A percentile compares a stretch with the other conserved stretches of the same genome.
These are phyloP conservation scores for Deinandra increscens DNA, from an alignment of 129 eudicot genomes.

Conservation along the genomic window DNA sequence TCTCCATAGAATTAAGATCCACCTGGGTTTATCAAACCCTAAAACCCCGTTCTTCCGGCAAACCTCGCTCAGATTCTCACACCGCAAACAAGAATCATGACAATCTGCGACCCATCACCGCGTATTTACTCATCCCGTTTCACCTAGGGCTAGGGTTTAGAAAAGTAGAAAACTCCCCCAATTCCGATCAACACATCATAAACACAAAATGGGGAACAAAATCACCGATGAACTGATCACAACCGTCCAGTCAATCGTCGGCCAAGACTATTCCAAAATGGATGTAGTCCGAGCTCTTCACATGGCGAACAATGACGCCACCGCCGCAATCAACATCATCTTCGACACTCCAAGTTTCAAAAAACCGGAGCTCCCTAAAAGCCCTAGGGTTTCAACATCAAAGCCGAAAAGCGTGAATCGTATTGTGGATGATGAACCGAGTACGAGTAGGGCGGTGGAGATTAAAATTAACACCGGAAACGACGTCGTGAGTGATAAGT, in stretches of 20 bases:
- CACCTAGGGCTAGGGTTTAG: slow-evolving; percentile 41
- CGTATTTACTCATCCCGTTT: not conserved
- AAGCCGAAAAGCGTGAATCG: slow-evolving; percentile 11
- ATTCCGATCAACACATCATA: not conserved
- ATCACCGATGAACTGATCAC: slow-evolving; percentile 59
- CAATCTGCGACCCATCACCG: slow-evolving; percentile 3
- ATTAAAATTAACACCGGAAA: not conserved
- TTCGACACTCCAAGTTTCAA: slow-evolving; percentile 73
- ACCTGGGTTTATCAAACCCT: slow-evolving; percentile 26
- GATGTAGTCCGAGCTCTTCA: slow-evolving; percentile 95
- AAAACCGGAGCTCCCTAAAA: slow-evolving; percentile 42
- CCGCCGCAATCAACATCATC: slow-evolving; percentile 87
- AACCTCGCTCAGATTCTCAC: not conserved
- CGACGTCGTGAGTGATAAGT: slow-evolving; percentile 39
- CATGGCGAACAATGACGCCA: slow-evolving; percentile 85
- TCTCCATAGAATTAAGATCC: slow-evolving; percentile 3
- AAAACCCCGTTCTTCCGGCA: slow-evolving; percentile 20
- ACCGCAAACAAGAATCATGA: not conserved
- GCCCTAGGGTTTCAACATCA: slow-evolving; percentile 22
- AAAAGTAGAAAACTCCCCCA: not conserved
- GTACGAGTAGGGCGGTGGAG: slow-evolving; percentile 15
- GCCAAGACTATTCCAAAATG: slow-evolving; percentile 70
- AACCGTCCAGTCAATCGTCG: slow-evolving; percentile 68
- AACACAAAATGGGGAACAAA: slow-evolving; percentile 55
- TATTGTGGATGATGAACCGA: slow-evolving; percentile 2